phyloP scores from a whole-genome alignment of 2,329 filamentous ascomycete species.

The Cladorrhinum sp. region DNA sequence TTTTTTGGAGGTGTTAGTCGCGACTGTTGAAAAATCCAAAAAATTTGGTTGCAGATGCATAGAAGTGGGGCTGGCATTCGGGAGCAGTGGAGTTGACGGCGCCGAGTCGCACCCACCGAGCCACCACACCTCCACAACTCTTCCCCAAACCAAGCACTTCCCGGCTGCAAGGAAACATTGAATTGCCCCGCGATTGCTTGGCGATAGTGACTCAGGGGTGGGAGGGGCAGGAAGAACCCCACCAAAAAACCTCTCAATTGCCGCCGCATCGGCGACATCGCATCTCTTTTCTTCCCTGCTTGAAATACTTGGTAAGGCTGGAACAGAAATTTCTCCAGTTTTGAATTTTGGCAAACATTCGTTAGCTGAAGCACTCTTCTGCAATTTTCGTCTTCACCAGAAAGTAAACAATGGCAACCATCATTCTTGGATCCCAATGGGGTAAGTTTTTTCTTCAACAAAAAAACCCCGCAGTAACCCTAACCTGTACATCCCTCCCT shows the following conservation, averaged over 20 bases:
- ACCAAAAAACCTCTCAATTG: slow-evolving; percentile 6
- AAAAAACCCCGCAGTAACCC: slow-evolving; percentile 8
- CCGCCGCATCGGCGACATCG: background rate
- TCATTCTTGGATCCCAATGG: slow-evolving; percentile 59
- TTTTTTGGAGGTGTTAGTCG: background rate
- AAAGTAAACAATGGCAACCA: slow-evolving; percentile 44
- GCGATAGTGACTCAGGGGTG: slow-evolving; percentile 6
- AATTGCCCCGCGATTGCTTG: slow-evolving; percentile 13
- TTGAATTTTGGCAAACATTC: background rate
- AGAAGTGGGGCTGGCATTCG: background rate
- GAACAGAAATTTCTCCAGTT: background rate
- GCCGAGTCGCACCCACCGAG: background rate
- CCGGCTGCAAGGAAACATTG: background rate
- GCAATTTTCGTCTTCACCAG: background rate
- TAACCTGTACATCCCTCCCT: background rate
- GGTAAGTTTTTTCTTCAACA: slow-evolving; percentile 40
- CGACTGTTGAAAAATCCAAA: background rate
- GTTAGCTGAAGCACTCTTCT: background rate
- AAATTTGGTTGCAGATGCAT: background rate
- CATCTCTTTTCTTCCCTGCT: background rate
- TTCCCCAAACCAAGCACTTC: background rate
- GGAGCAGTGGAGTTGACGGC: background rate
- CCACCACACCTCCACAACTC: background rate
- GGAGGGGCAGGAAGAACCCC: background rate
- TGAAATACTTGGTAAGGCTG: background rate